Evolutionary conservation across 768 basidiomycete species (phyloP), one percentile per base, ranked within the genome.

Genomic region (Termitomyces sp.): DNA sequence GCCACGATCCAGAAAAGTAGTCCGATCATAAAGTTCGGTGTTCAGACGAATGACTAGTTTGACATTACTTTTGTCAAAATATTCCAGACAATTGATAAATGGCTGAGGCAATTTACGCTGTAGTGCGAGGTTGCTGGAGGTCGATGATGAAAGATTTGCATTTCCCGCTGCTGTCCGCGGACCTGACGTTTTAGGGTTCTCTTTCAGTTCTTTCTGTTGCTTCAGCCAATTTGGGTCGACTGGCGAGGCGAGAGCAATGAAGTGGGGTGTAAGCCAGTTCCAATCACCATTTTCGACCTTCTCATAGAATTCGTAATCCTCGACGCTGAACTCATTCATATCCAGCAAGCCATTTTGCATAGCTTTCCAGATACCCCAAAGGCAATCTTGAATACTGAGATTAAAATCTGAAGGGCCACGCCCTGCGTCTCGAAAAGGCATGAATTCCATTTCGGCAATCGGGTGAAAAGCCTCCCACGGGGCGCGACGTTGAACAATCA

Each of bases 401-500:
- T 90, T 92, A 74, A 94, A 97, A 71, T 98, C 94, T 9, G 92
- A 91, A 13, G 86, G 85, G 1, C 94, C 94, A 41, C 91, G 84
- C 3, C 96, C 95, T 20, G 97, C 97, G 66, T 99, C 97, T 58
- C 97, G 82, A 69, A 98, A 98, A 16, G 92, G 88, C 86, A 93
- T 91, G 68, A 95, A 93, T 72, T 96, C 92, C 38, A 94, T 68
- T 66, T 93, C 87, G 33, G 94, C 91, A 54, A 98, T 87, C 2
- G 96, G 95, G 63, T 92, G 87, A 69, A 98, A 95, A 3, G 94
- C 94, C 71, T 95, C 92, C 87, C 92, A 95, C 32, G 96, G 95
- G 20, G 90, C 82, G 58, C 87, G 87, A 54, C 89, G 81, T 70
- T 89, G 86, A 1, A 97, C 94, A 63, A 98, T 94, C 85, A 98